Percentiles rank a stretch among this genome's conserved stretches.
These are phyloP conservation scores for Pseudoperonospora humuli DNA, from an alignment of 352 stramenopile genomes.

Conservation along the genomic window DNA sequence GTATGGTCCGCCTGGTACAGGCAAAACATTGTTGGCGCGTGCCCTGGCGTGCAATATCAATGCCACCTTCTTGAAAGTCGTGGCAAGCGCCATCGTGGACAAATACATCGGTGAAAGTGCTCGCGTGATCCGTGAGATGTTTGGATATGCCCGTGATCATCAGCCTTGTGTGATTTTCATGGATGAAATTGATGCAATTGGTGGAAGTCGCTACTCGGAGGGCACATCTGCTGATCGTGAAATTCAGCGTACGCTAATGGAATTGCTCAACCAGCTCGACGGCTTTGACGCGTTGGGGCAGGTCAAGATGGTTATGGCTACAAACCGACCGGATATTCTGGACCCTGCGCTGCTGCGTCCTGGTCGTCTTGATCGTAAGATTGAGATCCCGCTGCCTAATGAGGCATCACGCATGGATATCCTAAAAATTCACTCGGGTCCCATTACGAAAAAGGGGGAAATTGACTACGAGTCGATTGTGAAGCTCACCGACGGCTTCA, in stretches of 20 bases:
- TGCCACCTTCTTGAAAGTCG: slow-evolving; percentile 99
- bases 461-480: slow-evolving; percentile 99
- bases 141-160: slow-evolving; percentile 94
- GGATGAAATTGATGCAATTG: slow-evolving; percentile 99
- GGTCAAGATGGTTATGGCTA: slow-evolving; percentile 99
- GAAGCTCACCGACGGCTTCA: slow-evolving; percentile 99
- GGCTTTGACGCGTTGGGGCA: slow-evolving; percentile 98
- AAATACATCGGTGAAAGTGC: slow-evolving; percentile 99
- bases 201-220: slow-evolving; percentile 95
- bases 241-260: slow-evolving; percentile 99
- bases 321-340: slow-evolving; percentile 98
- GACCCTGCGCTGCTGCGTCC: slow-evolving; percentile 97
- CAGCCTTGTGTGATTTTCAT: slow-evolving; percentile 99
- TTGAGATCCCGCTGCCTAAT: slow-evolving; percentile 99
- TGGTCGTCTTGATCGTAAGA: slow-evolving; percentile 98
- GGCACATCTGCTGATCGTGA: slow-evolving; percentile 94
- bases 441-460: slow-evolving; percentile 98
- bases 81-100: slow-evolving; percentile 98
- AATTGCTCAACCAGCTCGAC: slow-evolving; percentile 99
- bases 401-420: slow-evolving; percentile 98
- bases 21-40: slow-evolving; percentile 98
- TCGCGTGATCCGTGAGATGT: slow-evolving; percentile 99
- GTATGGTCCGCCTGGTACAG: slow-evolving; percentile 97
- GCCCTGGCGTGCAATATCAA: slow-evolving; percentile 98
- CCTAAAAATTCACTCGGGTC: slow-evolving; percentile 97